Evolutionary conservation across 192 early-diverging fungal genomes (phyloP).

Genomic region (Gamsiella multidivaricata): DNA sequence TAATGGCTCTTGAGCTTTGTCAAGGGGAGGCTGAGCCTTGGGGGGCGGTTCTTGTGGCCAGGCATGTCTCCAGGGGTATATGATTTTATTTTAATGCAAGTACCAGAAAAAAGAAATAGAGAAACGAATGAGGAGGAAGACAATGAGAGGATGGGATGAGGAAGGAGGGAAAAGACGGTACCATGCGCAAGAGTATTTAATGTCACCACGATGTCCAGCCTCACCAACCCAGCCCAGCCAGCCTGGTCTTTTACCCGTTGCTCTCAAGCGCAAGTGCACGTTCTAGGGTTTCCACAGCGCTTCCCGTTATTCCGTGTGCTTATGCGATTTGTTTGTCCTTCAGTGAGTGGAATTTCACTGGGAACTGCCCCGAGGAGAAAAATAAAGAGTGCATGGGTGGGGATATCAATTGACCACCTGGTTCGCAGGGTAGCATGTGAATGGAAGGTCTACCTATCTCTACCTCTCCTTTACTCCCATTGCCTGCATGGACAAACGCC

Average conservation of each 20-base stretch:
- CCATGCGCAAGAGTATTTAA: too few species aligned
- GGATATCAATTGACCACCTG: too few species aligned
- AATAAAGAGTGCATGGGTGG: too few species aligned
- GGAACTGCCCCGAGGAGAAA: too few species aligned
- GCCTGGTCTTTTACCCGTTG: background rate
- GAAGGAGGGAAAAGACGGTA: background rate
- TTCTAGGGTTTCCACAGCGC: too few species aligned
- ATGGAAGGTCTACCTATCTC: too few species aligned
- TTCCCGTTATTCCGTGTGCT: background rate
- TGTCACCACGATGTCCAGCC: too few species aligned
- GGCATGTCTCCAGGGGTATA: constrained; percentile 4
- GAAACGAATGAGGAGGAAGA: background rate
- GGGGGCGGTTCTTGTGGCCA: constrained; percentile 28
- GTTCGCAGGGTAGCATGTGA: too few species aligned
- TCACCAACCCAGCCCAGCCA: background rate
- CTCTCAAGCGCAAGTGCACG: too few species aligned
- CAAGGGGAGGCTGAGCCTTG: constrained; percentile 31
- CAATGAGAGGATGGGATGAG: background rate
- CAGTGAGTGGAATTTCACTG: too few species aligned
- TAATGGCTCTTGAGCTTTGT: constrained; percentile 53
- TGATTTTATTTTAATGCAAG: background rate
- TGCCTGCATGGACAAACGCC: too few species aligned
- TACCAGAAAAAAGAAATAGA: background rate
- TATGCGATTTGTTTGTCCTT: constrained; percentile 4
- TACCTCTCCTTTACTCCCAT: too few species aligned